Evolutionary conservation across 768 basidiomycete genomes (phyloP).

Genomic region (Xerocomellus dryophilus): DNA sequence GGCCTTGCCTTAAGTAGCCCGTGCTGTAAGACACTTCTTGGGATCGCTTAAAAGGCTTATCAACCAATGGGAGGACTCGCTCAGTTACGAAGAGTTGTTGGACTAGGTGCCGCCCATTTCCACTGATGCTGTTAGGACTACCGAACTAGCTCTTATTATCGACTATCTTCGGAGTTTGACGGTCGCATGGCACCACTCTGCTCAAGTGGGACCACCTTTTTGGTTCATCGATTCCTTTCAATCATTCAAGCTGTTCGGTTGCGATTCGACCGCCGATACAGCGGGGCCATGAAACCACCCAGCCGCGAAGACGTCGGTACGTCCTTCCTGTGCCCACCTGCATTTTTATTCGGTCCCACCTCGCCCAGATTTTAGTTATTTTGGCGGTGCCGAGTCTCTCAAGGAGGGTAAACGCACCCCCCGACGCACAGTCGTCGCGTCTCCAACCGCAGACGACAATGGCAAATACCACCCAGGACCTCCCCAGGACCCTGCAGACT

Average conservation of each 20-base stretch:
- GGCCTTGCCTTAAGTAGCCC: no score
- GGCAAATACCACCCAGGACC: slow-evolving; percentile 45
- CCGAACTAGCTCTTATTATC: no score
- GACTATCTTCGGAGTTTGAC: no score
- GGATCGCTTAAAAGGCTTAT: no score
- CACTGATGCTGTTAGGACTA: no score
- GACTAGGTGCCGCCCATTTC: no score
- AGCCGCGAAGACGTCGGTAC: slow-evolving; percentile 17
- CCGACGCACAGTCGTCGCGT: slow-evolving; percentile 47
- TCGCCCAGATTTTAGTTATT: slow-evolving; percentile 69
- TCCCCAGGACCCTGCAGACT: slow-evolving; percentile 79
- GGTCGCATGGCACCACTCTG: slow-evolving; percentile 26
- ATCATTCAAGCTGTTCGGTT: neutral
- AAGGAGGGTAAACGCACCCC: slow-evolving; percentile 51
- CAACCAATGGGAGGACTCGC: no score
- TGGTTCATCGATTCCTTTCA: slow-evolving; percentile 5
- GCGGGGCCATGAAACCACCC: slow-evolving; percentile 14
- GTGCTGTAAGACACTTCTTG: no score
- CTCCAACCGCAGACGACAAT: slow-evolving; percentile 39
- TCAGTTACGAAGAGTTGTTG: no score
- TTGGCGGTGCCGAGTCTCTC: slow-evolving; percentile 80
- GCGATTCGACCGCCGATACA: no score
- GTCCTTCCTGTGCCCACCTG: neutral
- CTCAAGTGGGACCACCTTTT: slow-evolving; percentile 27
- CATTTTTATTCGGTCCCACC: neutral